Evolutionary conservation across 352 stramenopile genomes (phyloP), one percentile per base, ranked within the genome.

Genomic region (Thraustotheca clavata): DNA sequence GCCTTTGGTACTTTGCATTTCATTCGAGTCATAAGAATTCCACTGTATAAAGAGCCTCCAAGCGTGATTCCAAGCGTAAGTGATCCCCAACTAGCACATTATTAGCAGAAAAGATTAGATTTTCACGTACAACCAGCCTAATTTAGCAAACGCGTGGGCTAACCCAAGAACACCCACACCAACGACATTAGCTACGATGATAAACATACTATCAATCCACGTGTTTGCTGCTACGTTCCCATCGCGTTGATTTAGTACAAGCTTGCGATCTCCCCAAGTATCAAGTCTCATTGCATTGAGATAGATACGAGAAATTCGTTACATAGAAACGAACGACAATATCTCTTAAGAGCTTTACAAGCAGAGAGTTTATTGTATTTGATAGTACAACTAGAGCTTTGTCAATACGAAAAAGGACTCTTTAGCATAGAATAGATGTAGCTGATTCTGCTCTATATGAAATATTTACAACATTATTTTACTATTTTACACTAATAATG

Each of bases 141-240:
- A 46, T 22, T 33, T 65, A 31, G 57, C 57, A 43, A 71, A 63
- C 12, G 47, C 46, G 31, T 59, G 39, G 1, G 59, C 59, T 12
- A 71, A 48, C 29, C 48, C 49, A 18, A 34, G 62, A 35, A 41
- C 67, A 14, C 29, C 47, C 55, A 59, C 46, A 18, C 34, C 40
- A 36, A 47, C 52, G 36, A 60, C 65, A 33, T 60, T 67, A 27
- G 60, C 59, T 29, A 70, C 59, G 33, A 67, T 48, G 26, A 46
- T 52, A 43, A 48, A 70, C 31, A 60, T 50, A 32, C 50, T 65
- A 33, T 65, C 57, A 32, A 65, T 3, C 57, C 57, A 65, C 26
- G 57, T 47, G 40, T 65, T 65, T 14, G 32, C 32, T 9, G 18
- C 41, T 46, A 57, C n/a, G 33, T 55, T 33, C 24, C 38, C 57